Percentiles rank a stretch among this genome's conserved stretches.
Evolutionary conservation across 495 filamentous ascomycete species (phyloP).

Genomic region (Saxophila tyrrhenica): DNA sequence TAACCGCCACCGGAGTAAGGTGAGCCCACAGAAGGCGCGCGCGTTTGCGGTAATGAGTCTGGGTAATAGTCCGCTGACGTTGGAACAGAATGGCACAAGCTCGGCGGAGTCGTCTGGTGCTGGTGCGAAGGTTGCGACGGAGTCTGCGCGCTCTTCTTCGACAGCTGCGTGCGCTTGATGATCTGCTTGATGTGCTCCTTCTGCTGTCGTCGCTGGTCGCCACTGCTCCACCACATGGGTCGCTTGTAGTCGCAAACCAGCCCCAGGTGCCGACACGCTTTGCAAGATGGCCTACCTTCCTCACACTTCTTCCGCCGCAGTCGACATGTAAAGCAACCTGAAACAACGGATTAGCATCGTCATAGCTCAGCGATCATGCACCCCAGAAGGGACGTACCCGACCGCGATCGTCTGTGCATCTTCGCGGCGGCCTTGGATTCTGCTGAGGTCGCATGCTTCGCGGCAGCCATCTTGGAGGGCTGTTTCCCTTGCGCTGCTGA

Average conservation of each 20-base stretch:
- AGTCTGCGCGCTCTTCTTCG: slow-evolving; percentile 58
- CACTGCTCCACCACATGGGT: slow-evolving; percentile 93
- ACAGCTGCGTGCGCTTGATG: slow-evolving; percentile 91
- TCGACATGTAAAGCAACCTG: slow-evolving; percentile 96
- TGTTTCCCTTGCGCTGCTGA: slow-evolving; percentile 22
- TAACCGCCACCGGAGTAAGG: slow-evolving; percentile 54
- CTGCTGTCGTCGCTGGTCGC: slow-evolving; percentile 68
- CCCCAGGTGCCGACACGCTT: slow-evolving; percentile 77
- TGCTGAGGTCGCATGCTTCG: slow-evolving; percentile 20
- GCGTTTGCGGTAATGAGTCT: slow-evolving; percentile 56
- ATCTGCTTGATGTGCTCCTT: slow-evolving; percentile 95
- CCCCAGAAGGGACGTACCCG: slow-evolving; percentile 50
- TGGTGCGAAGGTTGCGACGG: slow-evolving; percentile 19
- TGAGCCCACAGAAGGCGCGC: slow-evolving; percentile 68
- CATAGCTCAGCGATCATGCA: slow-evolving; percentile 22
- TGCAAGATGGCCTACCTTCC: slow-evolving; percentile 75
- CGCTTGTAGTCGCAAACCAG: slow-evolving; percentile 91
- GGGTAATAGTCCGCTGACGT: slow-evolving; percentile 64
- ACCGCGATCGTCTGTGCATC: slow-evolving; percentile 85
- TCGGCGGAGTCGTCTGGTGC: slow-evolving; percentile 56
- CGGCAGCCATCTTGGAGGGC: slow-evolving; percentile 31
- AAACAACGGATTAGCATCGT: slow-evolving; percentile 10
- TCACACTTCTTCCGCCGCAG: slow-evolving; percentile 96
- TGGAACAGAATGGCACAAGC: slow-evolving; percentile 68
- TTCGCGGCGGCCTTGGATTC: slow-evolving; percentile 55